phyloP scores from a whole-genome alignment of 202 grass and related monocot genomes.

The Bolboschoenoplectus hybrid region DNA sequence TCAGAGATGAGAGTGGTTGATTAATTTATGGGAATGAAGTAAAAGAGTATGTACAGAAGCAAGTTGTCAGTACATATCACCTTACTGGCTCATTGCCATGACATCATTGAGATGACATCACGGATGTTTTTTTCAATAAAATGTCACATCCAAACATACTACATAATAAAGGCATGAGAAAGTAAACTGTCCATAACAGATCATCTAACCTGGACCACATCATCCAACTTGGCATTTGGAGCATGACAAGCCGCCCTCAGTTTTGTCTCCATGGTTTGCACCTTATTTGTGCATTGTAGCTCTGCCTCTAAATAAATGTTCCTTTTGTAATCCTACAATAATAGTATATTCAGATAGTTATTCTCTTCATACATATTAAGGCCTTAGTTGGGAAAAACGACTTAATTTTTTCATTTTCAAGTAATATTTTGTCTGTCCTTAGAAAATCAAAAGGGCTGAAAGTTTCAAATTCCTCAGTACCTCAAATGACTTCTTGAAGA shows the following conservation, averaged over 20 bases:
- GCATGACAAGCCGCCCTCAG: slow-evolving; percentile 69
- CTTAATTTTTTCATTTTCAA: background rate
- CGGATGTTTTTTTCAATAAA: background rate
- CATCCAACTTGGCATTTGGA: slow-evolving; percentile 74
- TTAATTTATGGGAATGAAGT: background rate
- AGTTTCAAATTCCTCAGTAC: slow-evolving; percentile 40
- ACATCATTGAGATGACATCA: background rate
- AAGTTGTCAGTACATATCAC: background rate
- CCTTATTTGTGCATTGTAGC: slow-evolving; percentile 73
- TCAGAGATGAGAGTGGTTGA: background rate
- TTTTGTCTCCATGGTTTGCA: slow-evolving; percentile 80
- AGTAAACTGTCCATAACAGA: background rate
- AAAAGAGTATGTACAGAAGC: background rate
- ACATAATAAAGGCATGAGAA: slow-evolving; percentile 7
- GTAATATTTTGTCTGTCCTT: slow-evolving; percentile 9
- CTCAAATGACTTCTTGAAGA: slow-evolving; percentile 80
- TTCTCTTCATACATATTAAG: slow-evolving; percentile 1
- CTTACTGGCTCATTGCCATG: background rate
- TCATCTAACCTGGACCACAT: slow-evolving; percentile 64
- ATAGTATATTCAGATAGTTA: background rate
- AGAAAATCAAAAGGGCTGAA: background rate
- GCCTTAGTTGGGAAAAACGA: background rate
- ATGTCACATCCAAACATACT: background rate
- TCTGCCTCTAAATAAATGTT: slow-evolving; percentile 87
- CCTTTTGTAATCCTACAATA: slow-evolving; percentile 83